Base-by-base conservation (phyloP, 345 rosid species). In the Trapa bicornis region DNA sequence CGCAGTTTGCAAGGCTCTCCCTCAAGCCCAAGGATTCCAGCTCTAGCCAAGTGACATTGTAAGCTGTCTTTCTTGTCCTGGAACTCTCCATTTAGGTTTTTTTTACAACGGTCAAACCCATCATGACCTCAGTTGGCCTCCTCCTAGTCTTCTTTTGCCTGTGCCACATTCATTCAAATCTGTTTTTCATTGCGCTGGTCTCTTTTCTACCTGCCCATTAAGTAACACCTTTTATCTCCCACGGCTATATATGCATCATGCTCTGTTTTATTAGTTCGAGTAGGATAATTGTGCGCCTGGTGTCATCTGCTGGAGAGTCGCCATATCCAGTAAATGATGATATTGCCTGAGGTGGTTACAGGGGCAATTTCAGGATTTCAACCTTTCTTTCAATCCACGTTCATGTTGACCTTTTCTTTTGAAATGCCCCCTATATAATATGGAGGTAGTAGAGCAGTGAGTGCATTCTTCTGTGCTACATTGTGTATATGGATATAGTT, bases 1-100 rank as follows among this genome's bases (percentile, higher is more conserved):
- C 93, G 75, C 96, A 85, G 80, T 84, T 95, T 65, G 82, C 84
- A 13, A 86, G 82, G 75, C 96, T 91, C 66, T 87, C 99, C 9
- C 69, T 91, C 69, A 89, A 84, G 68, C 82, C 78, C 38, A 86
- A 84, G 79, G 95, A 87, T 67, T 70, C 63, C 32, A 58, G 14
- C 37, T 58, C 63, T 32, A 58, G 63, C 63, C 89, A 61, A 79
- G 74, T 76, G 69, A 85, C 61, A 65, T 87, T 72, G 80, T 82
- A 48, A 81, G 76, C 50, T 82, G 6, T 41, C 43, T 8, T 8
- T 41, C 43, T 8, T 41, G 91, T 72, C 76, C 15, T 35, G 63
- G 37, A 35, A 58, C 63, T 11, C 37, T 35, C 3, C 63, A 58
- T 32, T 33, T 11, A 58, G 37, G 38, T 58, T 32, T 10, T 45